These are phyloP conservation scores for Heimioporus sp. DNA, from an alignment of 768 basidiomycete genomes.

Conservation along the genomic window DNA sequence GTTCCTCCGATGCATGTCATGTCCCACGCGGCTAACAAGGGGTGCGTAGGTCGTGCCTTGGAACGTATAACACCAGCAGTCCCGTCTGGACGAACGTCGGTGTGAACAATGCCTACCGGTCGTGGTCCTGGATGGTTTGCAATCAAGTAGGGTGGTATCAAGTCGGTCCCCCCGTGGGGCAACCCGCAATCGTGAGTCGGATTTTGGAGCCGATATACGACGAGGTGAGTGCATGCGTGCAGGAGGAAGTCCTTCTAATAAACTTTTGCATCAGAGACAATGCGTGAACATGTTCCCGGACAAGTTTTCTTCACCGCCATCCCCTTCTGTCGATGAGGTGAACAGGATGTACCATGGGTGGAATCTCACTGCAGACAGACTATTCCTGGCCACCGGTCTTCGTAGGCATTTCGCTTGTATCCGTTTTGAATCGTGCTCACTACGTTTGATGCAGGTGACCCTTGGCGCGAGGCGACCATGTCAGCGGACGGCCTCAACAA, in stretches of 20 bases:
- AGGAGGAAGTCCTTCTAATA: background rate
- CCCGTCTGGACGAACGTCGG: slow-evolving; percentile 52
- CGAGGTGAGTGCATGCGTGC: slow-evolving; percentile 19
- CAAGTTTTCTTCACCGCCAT: slow-evolving; percentile 48
- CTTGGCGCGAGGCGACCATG: slow-evolving; percentile 69
- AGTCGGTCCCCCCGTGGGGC: slow-evolving; percentile 35
- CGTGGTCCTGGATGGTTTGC: slow-evolving; percentile 76
- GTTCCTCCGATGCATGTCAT: background rate
- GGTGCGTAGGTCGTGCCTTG: slow-evolving; percentile 33
- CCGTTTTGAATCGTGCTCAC: too few relatives aligned
- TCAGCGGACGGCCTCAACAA: slow-evolving; percentile 51
- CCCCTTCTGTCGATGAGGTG: slow-evolving; percentile 41
- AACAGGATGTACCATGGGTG: slow-evolving; percentile 59
- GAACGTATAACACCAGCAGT: slow-evolving; percentile 38
- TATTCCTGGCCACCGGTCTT: slow-evolving; percentile 70
- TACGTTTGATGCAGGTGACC: slow-evolving; percentile 48
- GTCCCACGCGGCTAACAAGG: background rate
- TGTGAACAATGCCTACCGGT: slow-evolving; percentile 54
- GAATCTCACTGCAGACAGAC: slow-evolving; percentile 51
- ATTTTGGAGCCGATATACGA: slow-evolving; percentile 31
- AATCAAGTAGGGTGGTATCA: slow-evolving; percentile 62
- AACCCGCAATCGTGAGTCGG: slow-evolving; percentile 35
- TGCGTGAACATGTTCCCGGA: slow-evolving; percentile 66
- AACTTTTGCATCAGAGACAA: slow-evolving; percentile 46
- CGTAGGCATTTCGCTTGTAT: too few relatives aligned